These are phyloP conservation scores for Rhipidocladum racemiflorum DNA, from an alignment of 176 grass and related monocot species.

Conservation along the genomic window DNA sequence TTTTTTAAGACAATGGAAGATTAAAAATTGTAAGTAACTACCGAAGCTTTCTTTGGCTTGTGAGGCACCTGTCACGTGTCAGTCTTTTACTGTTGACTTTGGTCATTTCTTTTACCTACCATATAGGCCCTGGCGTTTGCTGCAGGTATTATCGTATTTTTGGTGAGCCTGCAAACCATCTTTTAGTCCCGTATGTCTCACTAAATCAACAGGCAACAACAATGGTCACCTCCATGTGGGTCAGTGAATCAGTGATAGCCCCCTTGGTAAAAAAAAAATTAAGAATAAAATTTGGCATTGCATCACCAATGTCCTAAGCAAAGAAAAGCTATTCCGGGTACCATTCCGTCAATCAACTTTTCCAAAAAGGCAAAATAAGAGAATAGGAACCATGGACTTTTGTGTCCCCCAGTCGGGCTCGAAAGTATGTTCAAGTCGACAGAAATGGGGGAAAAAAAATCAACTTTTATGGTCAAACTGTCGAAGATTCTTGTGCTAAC, in stretches of 20 bases:
- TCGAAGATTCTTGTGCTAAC: not conserved
- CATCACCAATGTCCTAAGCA: conserved; percentile 11
- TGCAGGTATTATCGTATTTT: not conserved
- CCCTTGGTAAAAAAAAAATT: not conserved
- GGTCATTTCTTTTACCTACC: not conserved
- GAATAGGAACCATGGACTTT: not conserved
- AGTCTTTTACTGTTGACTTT: not conserved
- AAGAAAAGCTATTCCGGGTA: not conserved
- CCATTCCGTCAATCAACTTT: conserved; percentile 17
- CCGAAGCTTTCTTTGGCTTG: not conserved
- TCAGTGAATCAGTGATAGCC: not conserved
- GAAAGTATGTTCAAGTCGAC: not conserved
- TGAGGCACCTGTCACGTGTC: not conserved
- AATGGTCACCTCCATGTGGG: not conserved
- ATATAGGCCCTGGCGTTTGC: not conserved
- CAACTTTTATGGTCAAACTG: not conserved
- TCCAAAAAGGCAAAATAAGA: not conserved
- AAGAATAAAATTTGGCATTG: not conserved
- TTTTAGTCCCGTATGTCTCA: not conserved
- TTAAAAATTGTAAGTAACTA: no score
- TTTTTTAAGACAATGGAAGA: no score
- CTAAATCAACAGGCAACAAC: not conserved
- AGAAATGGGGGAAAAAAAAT: not conserved
- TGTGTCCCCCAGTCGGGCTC: not conserved
- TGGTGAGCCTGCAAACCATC: not conserved